A percentile compares a stretch with the other conserved stretches of the same genome.
Conservation (phyloP, 257 asterid species). For the Przewalskia tangutica region DNA sequence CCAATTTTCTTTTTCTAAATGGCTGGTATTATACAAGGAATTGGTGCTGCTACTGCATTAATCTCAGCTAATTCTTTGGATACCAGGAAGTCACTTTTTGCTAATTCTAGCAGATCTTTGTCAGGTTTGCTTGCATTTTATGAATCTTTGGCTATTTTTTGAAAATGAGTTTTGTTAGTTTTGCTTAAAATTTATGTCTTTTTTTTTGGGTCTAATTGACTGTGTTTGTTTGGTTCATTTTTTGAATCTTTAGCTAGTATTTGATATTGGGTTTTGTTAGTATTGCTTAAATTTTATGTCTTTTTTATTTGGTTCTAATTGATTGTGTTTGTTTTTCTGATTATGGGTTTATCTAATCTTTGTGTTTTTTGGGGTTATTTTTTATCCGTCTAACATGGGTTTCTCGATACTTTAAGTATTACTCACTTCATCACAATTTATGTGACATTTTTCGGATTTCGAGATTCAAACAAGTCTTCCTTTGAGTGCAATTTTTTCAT, state of each 20-base stretch:
- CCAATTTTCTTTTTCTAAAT: conserved; percentile 5
- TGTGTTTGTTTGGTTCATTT: background rate
- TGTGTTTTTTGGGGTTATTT: background rate
- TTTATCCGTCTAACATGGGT: background rate
- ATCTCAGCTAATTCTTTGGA: conserved; percentile 27
- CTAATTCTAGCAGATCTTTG: conserved; percentile 23
- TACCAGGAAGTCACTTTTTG: conserved; percentile 15
- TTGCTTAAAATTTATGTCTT: background rate
- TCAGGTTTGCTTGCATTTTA: conserved; percentile 26
- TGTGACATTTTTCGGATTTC: too few relatives aligned
- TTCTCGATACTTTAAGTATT: too few relatives aligned
- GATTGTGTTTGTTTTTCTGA: background rate
- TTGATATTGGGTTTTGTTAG: background rate
- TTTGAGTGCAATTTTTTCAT: too few relatives aligned
- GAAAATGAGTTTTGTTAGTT: background rate
- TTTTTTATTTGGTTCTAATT: too few relatives aligned
- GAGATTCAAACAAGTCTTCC: too few relatives aligned
- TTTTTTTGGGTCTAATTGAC: background rate
- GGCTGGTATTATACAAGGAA: conserved; percentile 38
- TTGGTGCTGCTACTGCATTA: conserved; percentile 41
- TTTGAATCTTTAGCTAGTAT: background rate
- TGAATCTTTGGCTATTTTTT: background rate
- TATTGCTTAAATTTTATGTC: background rate
- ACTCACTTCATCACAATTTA: too few relatives aligned
- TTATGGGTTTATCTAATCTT: background rate